Base-by-base conservation (phyloP, 768 basidiomycete species). In the Rhizopogon vinicolor region DNA sequence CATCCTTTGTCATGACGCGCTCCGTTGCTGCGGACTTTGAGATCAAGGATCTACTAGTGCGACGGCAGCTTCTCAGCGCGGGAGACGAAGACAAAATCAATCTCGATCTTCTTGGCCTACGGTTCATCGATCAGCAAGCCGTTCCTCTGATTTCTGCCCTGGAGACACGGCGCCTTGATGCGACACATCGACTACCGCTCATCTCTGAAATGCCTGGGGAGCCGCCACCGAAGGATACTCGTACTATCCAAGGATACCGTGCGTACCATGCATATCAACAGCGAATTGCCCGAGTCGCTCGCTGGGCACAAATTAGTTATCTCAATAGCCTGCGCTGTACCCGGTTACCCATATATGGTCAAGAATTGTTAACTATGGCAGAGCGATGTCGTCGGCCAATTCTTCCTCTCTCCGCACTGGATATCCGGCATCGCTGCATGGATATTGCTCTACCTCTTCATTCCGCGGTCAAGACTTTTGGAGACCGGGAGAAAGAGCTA, bases 11-110 rank as follows among this genome's bases (percentile, higher is more conserved):
- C 5, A 87, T 83, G 85, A 75, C 74, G 55, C 88, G 80, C 60
- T 93, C 86, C 55, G 91, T 80, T 53, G 79, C 83, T 58, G 91
- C 83, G 58, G 83, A 91, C 71, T 86, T 85, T 70, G 78, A 93
- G 74, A 82, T 97, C 81, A 81, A 95, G 79, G 89, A 98, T 55
- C 68, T 99, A 61, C 80, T 98, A 33, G 69, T 96, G 37, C 82
- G 97, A 12, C 85, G 91, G 33, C 77, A 84, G 45, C 71, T 97
- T 29, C 67, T 94, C 10, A 69, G 76, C 31, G 78, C 80, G 13
- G 64, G 73, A 35, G 71, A 82, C 63, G 63, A 81, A 68, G 81
- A 89, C 60, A 65, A 53, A 49, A 58, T 86, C 40, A 80, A 87
- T 60, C 69, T 91, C n/a, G 82, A 82, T 41, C 60, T 85, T 18